Base-by-base conservation (phyloP, 1,284 basidiomycete genomes). In the Ustilago tritici region DNA sequence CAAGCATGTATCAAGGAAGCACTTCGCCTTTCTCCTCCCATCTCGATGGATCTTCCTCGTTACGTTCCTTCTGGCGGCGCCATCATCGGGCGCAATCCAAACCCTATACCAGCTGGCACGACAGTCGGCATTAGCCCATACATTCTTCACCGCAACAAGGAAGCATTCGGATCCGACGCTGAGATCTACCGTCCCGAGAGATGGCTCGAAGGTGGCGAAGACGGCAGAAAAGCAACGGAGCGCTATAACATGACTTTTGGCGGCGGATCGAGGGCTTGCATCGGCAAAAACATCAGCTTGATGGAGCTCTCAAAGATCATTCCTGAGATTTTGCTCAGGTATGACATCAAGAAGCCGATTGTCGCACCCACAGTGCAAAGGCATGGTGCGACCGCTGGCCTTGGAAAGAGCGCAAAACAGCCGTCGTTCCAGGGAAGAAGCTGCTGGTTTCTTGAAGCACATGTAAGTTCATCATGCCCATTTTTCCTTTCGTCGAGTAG, bases 1-100 rank as follows among this genome's bases (percentile, higher is more conserved):
- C 77, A 82, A 67, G 85, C 82, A 6, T 86, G 83, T 59, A 71
- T 86, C 64, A 86, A 86, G 66, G 85, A 86, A 61, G 73, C 78
- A 0, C 65, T 86, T 3, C 80, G 85, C 12, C 79, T 86, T 2
- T 83, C 85, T 31, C 85, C 85, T 3, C 81, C 85, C 15, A 84
- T 86, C 31, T 79, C 80, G 11, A 80, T 82, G 76, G 77, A 79
- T 17, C 64, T 86, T 3, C 84, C 82, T 11, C 78, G 85, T 31
- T 72, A 81, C 43, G 76, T 82, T 2, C 83, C 85, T 0, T 34
- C 54, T 0, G 84, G 78, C 23, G 81, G 72, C 3, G 71, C 80
- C 0, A 53, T 86, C 9, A 78, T 76, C 32, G 84, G 84, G 14
- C 72, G 55, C 17, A 80, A 71, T 56, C 57, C 55, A 3, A 65